phyloP scores from a whole-genome alignment of 2,329 filamentous ascomycete species.

The Xylaria sp. region DNA sequence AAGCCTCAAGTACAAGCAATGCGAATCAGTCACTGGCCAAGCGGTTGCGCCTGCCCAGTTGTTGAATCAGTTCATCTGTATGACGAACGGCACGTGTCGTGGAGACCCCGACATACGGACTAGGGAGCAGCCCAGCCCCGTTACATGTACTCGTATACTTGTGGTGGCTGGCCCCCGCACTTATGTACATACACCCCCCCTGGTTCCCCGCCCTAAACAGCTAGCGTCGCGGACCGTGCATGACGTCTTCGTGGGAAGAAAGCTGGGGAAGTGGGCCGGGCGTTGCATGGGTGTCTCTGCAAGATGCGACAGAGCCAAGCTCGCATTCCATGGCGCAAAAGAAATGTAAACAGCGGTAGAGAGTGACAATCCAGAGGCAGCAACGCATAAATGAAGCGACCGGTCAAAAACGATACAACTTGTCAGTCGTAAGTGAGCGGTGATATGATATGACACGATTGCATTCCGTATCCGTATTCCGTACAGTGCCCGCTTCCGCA shows the following conservation, averaged over 20 bases:
- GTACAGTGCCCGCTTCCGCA: too few species aligned
- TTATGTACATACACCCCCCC: too few species aligned
- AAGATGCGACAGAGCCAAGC: neutral
- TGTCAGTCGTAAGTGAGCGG: neutral
- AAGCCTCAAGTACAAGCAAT: too few species aligned
- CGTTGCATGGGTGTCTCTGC: conserved; percentile 4
- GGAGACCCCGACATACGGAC: neutral
- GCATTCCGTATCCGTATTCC: too few species aligned
- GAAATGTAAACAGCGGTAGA: neutral
- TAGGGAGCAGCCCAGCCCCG: neutral
- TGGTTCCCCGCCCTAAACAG: neutral
- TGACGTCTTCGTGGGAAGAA: conserved; percentile 1
- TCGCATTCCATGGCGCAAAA: neutral
- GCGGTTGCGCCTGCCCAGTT: neutral
- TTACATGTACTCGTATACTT: neutral
- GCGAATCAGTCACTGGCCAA: neutral
- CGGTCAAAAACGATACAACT: neutral
- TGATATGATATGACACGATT: neutral
- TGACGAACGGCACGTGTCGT: neutral
- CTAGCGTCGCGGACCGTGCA: conserved; percentile 1
- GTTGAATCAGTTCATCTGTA: neutral
- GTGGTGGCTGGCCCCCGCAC: neutral
- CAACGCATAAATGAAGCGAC: neutral
- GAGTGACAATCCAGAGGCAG: too few species aligned
- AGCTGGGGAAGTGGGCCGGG: conserved; percentile 19